Conservation (phyloP, 2,329 filamentous ascomycete species). For the Plenodomus lindquistii region DNA sequence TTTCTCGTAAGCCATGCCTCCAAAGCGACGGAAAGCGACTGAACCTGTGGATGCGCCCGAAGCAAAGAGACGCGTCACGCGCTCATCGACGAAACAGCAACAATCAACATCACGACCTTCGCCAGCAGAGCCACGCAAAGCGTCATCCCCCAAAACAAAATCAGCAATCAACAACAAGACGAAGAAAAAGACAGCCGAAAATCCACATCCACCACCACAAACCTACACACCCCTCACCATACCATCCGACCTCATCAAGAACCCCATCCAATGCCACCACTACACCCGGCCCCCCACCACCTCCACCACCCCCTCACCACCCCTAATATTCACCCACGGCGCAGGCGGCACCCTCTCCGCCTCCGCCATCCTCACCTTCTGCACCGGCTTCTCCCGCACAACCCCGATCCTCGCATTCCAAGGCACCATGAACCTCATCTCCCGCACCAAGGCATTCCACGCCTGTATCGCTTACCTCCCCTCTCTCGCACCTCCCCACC, state of each 20-base stretch:
- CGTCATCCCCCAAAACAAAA: neutral
- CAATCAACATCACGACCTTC: neutral
- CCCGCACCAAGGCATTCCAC: constrained; percentile 44
- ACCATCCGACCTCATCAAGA: constrained; percentile 19
- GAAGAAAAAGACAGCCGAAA: too few species aligned
- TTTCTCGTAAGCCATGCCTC: too few species aligned
- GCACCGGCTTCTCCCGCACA: constrained; percentile 37
- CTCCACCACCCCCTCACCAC: neutral
- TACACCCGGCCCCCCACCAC: constrained; percentile 16
- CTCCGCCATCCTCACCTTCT: constrained; percentile 47
- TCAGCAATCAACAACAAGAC: neutral
- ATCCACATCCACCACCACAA: neutral
- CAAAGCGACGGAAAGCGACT: constrained; percentile 8
- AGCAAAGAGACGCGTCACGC: constrained; percentile 13
- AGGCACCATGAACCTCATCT: constrained; percentile 47
- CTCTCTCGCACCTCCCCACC: too few species aligned
- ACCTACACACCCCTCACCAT: constrained; percentile 11
- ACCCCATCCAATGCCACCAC: constrained; percentile 22
- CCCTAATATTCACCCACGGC: constrained; percentile 51
- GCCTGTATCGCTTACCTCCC: constrained; percentile 35
- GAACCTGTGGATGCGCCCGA: neutral
- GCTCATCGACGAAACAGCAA: constrained; percentile 8
- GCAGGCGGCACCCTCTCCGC: constrained; percentile 48
- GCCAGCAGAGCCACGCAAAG: neutral
- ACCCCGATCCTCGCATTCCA: constrained; percentile 42